phyloP scores from a whole-genome alignment of 331 rosid genomes.

The Stylosanthes scabra region DNA sequence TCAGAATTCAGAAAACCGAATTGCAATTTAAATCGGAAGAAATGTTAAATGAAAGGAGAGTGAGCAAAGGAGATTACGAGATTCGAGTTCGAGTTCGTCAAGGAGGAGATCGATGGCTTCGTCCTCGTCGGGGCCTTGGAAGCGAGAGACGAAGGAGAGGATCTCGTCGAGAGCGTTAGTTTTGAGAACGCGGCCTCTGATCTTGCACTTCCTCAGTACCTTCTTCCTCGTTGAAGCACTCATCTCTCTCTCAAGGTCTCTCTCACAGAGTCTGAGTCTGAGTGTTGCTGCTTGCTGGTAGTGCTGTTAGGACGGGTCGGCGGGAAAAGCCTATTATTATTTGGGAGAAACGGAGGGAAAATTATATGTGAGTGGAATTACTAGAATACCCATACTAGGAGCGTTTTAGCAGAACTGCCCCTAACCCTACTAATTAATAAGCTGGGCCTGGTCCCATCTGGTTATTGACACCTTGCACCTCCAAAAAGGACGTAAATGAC shows the following conservation, averaged over 20 bases:
- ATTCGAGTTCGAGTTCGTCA: slow-evolving; percentile 60
- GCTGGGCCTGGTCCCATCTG: no score
- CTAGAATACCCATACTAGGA: not conserved
- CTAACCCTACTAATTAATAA: no score
- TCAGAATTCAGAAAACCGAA: not conserved
- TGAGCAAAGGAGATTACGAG: slow-evolving; percentile 61
- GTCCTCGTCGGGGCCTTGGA: slow-evolving; percentile 57
- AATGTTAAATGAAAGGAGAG: not conserved
- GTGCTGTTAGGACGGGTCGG: slow-evolving; percentile 21
- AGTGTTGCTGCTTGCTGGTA: not conserved
- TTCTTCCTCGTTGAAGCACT: slow-evolving; percentile 61
- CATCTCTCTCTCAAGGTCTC: slow-evolving; percentile 48
- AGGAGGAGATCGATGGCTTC: slow-evolving; percentile 82
- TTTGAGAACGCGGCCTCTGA: slow-evolving; percentile 79
- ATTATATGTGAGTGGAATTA: not conserved
- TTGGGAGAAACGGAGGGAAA: slow-evolving; percentile 49
- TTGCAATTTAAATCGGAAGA: not conserved
- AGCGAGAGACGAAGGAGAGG: slow-evolving; percentile 69
- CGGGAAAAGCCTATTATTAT: slow-evolving; percentile 48
- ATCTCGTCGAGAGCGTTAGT: slow-evolving; percentile 77
- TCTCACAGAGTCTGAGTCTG: not conserved
- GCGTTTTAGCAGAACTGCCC: no score
- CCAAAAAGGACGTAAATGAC: no score
- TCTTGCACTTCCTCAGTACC: slow-evolving; percentile 72
- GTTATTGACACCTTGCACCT: no score